These are phyloP conservation scores for Gonapodya prolifera DNA, from an alignment of 192 early-diverging fungal species.

Conservation along the genomic window DNA sequence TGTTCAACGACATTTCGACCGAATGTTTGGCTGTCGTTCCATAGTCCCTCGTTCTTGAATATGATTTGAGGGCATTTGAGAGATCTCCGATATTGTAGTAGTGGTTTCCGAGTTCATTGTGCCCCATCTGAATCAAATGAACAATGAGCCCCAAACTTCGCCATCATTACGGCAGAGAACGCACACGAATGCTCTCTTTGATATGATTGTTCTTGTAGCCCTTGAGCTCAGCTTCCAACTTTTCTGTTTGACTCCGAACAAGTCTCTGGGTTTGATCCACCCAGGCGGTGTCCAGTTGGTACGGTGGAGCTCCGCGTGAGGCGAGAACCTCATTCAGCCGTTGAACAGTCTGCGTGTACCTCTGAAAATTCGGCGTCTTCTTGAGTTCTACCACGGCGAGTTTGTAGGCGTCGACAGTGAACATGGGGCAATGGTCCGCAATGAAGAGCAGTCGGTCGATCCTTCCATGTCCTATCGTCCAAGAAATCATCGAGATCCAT, in stretches of 20 bases:
- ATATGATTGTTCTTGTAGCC: slow-evolving; percentile 61
- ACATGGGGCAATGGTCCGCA: slow-evolving; percentile 50
- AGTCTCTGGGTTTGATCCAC: slow-evolving; percentile 25
- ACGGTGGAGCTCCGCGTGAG: slow-evolving; percentile 19
- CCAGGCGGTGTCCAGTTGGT: slow-evolving; percentile 26
- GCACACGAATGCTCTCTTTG: slow-evolving; percentile 76
- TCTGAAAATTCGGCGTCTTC: slow-evolving; percentile 27
- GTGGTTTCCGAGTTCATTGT: slow-evolving; percentile 69
- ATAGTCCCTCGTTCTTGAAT: slow-evolving; percentile 61
- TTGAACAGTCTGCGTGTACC: slow-evolving; percentile 33
- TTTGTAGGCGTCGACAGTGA: slow-evolving; percentile 51
- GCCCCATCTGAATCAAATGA: slow-evolving; percentile 44
- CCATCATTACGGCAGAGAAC: not conserved
- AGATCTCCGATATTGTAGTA: slow-evolving; percentile 60
- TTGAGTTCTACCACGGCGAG: slow-evolving; percentile 47
- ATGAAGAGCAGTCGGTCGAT: slow-evolving; percentile 62
- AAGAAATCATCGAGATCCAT: not conserved
- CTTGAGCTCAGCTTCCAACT: slow-evolving; percentile 65
- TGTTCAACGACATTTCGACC: slow-evolving; percentile 67
- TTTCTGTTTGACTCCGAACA: slow-evolving; percentile 35
- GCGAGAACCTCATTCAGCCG: slow-evolving; percentile 42
- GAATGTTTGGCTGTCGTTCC: slow-evolving; percentile 61
- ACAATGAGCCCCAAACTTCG: not conserved
- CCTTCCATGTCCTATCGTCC: slow-evolving; percentile 11
- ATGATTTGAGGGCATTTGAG: slow-evolving; percentile 48